Evolutionary conservation across 1,284 basidiomycete species (phyloP).

Genomic region (Xanthoconium separans): DNA sequence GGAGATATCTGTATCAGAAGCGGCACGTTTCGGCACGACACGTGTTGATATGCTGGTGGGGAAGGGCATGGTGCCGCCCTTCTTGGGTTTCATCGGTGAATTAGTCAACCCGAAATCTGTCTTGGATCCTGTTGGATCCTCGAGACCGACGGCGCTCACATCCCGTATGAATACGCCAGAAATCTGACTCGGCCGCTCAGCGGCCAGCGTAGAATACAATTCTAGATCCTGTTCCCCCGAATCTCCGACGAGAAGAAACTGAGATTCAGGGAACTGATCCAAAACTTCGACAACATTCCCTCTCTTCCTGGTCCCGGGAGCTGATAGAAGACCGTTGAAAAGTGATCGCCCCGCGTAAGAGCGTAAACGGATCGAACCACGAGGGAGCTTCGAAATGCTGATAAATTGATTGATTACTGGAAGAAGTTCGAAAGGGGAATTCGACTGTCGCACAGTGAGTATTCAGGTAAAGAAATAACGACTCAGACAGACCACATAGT

Average conservation of each 20-base stretch:
- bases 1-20: constrained; percentile 25
- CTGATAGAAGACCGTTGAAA: constrained; percentile 72
- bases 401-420: constrained; percentile 82
- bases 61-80: constrained; percentile 8
- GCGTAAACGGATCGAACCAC: constrained; percentile 15
- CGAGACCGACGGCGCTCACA: constrained; percentile 48
- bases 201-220: constrained; percentile 72
- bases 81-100: constrained; percentile 13
- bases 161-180: constrained; percentile 79
- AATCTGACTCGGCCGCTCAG: constrained; percentile 64
- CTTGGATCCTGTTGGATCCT: constrained; percentile 57
- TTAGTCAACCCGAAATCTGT: constrained; percentile 27
- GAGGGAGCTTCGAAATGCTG: constrained; percentile 53
- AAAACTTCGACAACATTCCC: constrained; percentile 76
- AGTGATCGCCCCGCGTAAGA: constrained; percentile 79
- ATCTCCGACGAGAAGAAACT: constrained; percentile 85
- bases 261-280: constrained; percentile 70
- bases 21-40: constrained; percentile 20
- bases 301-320: constrained; percentile 78
- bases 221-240: constrained; percentile 89
- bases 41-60: background rate
- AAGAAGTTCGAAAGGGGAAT: constrained; percentile 86
- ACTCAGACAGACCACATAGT: constrained; percentile 72
- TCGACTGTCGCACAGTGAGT: constrained; percentile 57
- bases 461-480: constrained; percentile 3